Evolutionary conservation across 2,329 filamentous ascomycete species (phyloP).

Genomic region (Neonectria hederae): DNA sequence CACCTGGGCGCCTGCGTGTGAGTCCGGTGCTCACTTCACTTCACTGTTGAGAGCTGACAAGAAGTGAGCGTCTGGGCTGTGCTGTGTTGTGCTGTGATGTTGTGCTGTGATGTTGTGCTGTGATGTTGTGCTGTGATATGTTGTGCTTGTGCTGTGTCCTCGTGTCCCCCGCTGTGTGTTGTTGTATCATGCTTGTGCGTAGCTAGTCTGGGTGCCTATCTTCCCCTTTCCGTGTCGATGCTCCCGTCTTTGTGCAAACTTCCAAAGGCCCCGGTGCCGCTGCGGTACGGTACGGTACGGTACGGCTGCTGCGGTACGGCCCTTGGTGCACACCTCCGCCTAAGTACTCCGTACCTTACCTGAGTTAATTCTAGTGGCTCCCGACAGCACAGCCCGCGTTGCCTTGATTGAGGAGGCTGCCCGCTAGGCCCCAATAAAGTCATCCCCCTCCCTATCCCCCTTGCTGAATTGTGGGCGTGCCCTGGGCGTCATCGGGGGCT

Average conservation of each 20-base stretch:
- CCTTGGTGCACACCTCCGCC: not conserved
- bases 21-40: not conserved
- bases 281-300: not conserved
- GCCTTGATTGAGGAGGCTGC: not conserved
- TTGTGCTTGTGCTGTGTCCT: not conserved
- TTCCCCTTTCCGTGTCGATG: not conserved
- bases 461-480: constrained; percentile 1
- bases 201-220: too few species aligned
- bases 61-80: not conserved
- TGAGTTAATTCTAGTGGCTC: not conserved
- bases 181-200: not conserved
- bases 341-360: too few species aligned
- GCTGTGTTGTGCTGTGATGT: not conserved
- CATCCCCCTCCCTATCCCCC: not conserved
- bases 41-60: not conserved
- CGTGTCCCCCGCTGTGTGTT: too few species aligned
- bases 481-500: constrained; percentile 11
- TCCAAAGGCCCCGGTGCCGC: not conserved
- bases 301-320: not conserved
- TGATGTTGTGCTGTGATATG: not conserved
- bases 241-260: not conserved
- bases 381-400: not conserved
- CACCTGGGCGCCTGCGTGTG: not conserved
- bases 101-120: too few species aligned
- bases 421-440: not conserved